Evolutionary conservation across 2,329 filamentous ascomycete genomes (phyloP).

Genomic region (Periconia sp.): DNA sequence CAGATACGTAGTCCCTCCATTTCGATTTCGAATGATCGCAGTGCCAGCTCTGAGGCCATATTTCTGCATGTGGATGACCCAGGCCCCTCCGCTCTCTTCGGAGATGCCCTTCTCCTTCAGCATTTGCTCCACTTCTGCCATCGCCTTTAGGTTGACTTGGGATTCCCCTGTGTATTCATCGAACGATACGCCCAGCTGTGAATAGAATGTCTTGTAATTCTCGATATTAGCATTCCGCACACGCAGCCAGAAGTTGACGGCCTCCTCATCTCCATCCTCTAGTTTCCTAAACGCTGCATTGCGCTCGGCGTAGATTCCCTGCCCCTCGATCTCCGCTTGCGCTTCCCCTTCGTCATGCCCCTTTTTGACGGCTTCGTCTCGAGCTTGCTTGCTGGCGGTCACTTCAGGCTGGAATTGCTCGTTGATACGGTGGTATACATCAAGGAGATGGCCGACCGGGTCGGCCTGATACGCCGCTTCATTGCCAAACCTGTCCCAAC

Average conservation of each 20-base stretch:
- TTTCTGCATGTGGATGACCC: slow-evolving; percentile 74
- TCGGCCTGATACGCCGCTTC: slow-evolving; percentile 68
- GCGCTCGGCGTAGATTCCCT: slow-evolving; percentile 38
- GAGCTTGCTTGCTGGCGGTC: slow-evolving; percentile 61
- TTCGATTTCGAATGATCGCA: slow-evolving; percentile 73
- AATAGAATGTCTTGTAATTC: slow-evolving; percentile 71
- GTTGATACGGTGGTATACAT: slow-evolving; percentile 72
- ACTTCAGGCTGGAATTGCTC: slow-evolving; percentile 64
- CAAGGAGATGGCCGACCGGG: slow-evolving; percentile 73
- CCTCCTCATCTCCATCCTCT: slow-evolving; percentile 69
- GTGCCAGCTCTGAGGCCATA: slow-evolving; percentile 74
- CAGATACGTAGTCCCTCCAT: slow-evolving; percentile 78
- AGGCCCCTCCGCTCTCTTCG: slow-evolving; percentile 73
- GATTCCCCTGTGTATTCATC: slow-evolving; percentile 77
- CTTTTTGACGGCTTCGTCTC: slow-evolving; percentile 59
- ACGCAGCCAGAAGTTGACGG: slow-evolving; percentile 67
- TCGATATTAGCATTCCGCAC: slow-evolving; percentile 72
- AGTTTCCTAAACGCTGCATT: slow-evolving; percentile 71
- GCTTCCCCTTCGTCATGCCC: slow-evolving; percentile 50
- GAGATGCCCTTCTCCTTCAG: slow-evolving; percentile 70
- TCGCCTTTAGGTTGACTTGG: slow-evolving; percentile 70
- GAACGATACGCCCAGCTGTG: slow-evolving; percentile 73
- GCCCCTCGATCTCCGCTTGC: slow-evolving; percentile 34
- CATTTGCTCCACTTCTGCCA: slow-evolving; percentile 67
- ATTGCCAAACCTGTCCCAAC: slow-evolving; percentile 69